These are phyloP conservation scores for Trichoderma sp. DNA, from an alignment of 2,329 filamentous ascomycete species.

Conservation along the genomic window DNA sequence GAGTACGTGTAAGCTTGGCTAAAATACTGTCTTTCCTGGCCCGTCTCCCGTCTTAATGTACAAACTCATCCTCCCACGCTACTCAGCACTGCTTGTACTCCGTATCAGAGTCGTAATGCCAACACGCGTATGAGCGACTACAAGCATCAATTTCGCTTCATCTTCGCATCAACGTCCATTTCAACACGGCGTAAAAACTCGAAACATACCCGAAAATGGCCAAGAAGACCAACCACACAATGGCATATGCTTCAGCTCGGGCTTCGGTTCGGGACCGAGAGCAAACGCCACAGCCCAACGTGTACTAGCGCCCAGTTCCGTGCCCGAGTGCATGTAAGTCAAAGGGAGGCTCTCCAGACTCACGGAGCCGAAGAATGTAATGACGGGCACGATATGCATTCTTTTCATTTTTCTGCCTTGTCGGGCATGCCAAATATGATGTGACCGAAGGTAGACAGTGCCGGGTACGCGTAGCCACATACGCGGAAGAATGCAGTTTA, in stretches of 20 bases:
- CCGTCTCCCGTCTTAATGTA: not conserved
- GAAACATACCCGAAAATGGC: not conserved
- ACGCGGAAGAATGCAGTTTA: not conserved
- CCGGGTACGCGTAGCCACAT: not conserved
- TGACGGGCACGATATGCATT: not conserved
- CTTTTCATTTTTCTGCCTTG: not conserved
- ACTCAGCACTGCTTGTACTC: not conserved
- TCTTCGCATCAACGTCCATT: not conserved
- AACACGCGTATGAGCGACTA: not conserved
- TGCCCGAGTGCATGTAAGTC: conserved; percentile 2
- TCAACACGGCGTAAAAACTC: not conserved
- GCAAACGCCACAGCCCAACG: conserved; percentile 9
- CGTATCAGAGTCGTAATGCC: not conserved
- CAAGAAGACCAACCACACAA: not conserved
- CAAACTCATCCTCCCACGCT: not conserved
- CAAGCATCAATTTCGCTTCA: not conserved
- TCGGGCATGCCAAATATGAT: not conserved
- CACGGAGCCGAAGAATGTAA: not conserved
- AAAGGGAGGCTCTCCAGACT: not conserved
- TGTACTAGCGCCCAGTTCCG: conserved; percentile 5
- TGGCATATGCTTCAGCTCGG: not conserved
- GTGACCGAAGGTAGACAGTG: not conserved
- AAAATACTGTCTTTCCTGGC: no score
- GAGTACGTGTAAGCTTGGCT: no score
- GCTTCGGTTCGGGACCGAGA: conserved; percentile 6